phyloP scores from a whole-genome alignment of 1,284 basidiomycete species.

The Melampsora larici-populina region DNA sequence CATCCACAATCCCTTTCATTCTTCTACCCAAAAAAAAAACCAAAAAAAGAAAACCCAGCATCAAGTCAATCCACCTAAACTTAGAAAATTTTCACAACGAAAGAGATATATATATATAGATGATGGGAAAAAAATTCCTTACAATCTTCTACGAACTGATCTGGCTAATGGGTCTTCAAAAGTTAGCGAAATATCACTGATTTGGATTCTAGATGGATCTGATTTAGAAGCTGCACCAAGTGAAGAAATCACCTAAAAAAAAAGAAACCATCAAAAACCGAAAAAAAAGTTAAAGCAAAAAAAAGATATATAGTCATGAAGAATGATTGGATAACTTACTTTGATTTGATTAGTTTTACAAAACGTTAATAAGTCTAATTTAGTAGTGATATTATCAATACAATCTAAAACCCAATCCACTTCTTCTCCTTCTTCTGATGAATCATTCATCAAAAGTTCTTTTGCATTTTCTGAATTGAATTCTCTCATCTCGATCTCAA shows the following conservation, averaged over 20 bases:
- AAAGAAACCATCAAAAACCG: too few relatives aligned
- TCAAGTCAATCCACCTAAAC: too few relatives aligned
- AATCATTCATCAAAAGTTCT: constrained; percentile 58
- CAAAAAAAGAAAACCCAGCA: too few relatives aligned
- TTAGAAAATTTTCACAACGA: too few relatives aligned
- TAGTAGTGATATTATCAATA: constrained; percentile 94
- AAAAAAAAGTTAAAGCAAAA: neutral
- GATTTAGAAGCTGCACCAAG: constrained; percentile 98
- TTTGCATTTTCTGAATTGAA: constrained; percentile 69
- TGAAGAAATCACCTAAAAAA: constrained; percentile 75
- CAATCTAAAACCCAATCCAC: constrained; percentile 91
- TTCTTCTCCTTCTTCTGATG: constrained; percentile 65
- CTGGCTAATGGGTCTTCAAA: constrained; percentile 93
- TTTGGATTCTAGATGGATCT: constrained; percentile 92
- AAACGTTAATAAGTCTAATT: constrained; percentile 55
- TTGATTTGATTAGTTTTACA: constrained; percentile 9
- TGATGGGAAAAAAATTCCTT: constrained; percentile 68
- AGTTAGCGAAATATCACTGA: constrained; percentile 84
- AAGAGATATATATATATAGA: too few relatives aligned
- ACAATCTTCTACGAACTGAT: constrained; percentile 75
- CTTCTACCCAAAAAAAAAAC: constrained; percentile 8
- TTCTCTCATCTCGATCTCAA: constrained; percentile 76
- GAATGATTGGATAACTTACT: too few relatives aligned
- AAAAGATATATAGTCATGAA: too few relatives aligned
- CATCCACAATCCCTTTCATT: constrained; percentile 47